Percentiles rank a stretch among this genome's conserved stretches.
Evolutionary conservation across 441 rosid genomes (phyloP).

Genomic region (Erodium moschatum): DNA sequence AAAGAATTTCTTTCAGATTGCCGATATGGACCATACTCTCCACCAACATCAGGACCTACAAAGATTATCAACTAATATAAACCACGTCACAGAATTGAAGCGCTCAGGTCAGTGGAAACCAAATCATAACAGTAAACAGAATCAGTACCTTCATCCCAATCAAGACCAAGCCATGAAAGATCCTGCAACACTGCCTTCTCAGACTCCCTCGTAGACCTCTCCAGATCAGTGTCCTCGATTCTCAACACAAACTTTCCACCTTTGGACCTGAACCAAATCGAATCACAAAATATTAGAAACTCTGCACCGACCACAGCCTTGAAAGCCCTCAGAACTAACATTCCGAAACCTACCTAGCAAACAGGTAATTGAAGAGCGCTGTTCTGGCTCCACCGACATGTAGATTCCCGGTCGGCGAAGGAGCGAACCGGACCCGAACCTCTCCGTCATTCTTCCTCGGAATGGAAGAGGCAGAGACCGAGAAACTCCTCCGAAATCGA

Average conservation of each 20-base stretch:
- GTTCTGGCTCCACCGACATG: slow-evolving; percentile 97
- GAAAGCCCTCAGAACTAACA: neutral
- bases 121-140: neutral
- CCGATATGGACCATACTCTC: slow-evolving; percentile 74
- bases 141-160: slow-evolving; percentile 79
- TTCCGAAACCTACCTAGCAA: slow-evolving; percentile 50
- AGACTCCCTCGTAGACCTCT: slow-evolving; percentile 82
- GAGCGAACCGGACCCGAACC: slow-evolving; percentile 94
- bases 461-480: slow-evolving; percentile 37
- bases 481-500: slow-evolving; percentile 28
- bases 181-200: slow-evolving; percentile 81
- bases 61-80: slow-evolving; percentile 3
- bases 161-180: slow-evolving; percentile 83
- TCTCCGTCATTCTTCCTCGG: slow-evolving; percentile 19
- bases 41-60: slow-evolving; percentile 70
- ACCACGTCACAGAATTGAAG: too few species aligned
- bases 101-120: neutral
- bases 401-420: slow-evolving; percentile 92
- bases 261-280: slow-evolving; percentile 41
- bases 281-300: too few species aligned
- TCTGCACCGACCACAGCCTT: neutral
- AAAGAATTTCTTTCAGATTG: slow-evolving; percentile 83
- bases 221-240: slow-evolving; percentile 88
- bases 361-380: slow-evolving; percentile 88
- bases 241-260: slow-evolving; percentile 86